Evolutionary conservation across 176 grass and related monocot genomes (phyloP).

Genomic region (Musa beccarii): DNA sequence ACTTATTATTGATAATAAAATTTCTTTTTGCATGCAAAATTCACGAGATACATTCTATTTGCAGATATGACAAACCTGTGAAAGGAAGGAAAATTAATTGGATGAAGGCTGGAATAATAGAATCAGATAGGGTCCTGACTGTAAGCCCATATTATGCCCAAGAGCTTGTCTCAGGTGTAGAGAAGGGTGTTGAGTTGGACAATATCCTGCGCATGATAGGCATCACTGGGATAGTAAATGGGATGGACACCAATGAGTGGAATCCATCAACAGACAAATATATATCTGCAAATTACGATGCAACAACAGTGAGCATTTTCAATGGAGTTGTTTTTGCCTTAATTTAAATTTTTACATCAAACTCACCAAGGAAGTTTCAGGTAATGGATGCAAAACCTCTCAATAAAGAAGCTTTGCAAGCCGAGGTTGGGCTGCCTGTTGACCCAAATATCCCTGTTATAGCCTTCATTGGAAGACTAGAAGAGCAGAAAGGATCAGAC

Average conservation of each 20-base stretch:
- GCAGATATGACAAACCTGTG: conserved; percentile 78
- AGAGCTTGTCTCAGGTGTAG: conserved; percentile 67
- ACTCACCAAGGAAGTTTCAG: conserved; percentile 30
- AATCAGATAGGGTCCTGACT: conserved; percentile 57
- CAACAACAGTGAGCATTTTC: conserved; percentile 42
- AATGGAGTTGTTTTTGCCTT: not conserved
- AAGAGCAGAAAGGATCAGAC: conserved; percentile 97
- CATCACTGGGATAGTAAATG: conserved; percentile 76
- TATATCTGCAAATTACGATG: conserved; percentile 58
- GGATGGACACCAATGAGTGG: conserved; percentile 96
- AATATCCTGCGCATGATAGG: conserved; percentile 43
- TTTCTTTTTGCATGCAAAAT: not conserved
- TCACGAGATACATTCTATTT: not conserved
- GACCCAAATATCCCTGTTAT: conserved; percentile 54
- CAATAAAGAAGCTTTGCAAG: conserved; percentile 90
- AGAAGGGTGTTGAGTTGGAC: conserved; percentile 76
- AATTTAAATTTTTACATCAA: not conserved
- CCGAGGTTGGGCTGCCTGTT: conserved; percentile 61
- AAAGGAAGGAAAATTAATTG: conserved; percentile 92
- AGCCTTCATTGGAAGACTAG: conserved; percentile 79
- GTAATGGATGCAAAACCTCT: conserved; percentile 58
- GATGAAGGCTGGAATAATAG: conserved; percentile 79
- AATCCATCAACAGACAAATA: conserved; percentile 74
- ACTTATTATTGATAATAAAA: not conserved
- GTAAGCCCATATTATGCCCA: conserved; percentile 85